phyloP scores from a whole-genome alignment of 345 rosid genomes.

The Aurinia saxatilis region DNA sequence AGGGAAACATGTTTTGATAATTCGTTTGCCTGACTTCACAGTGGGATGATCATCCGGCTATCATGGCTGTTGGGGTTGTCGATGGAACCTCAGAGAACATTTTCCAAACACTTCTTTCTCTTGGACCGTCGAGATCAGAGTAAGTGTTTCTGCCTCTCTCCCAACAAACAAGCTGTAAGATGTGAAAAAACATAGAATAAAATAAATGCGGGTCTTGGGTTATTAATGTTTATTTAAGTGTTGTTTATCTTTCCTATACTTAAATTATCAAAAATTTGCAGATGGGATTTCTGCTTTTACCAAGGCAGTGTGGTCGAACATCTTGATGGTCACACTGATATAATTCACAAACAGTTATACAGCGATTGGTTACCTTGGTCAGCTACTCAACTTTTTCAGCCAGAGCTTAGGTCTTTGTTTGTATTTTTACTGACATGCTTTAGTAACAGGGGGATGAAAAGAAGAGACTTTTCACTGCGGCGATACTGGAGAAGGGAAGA shows the following conservation, averaged over 20 bases:
- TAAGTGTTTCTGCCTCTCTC: slow-evolving; percentile 28
- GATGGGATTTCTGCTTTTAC: slow-evolving; percentile 97
- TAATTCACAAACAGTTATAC: slow-evolving; percentile 76
- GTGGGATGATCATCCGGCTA: slow-evolving; percentile 99
- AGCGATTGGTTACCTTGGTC: slow-evolving; percentile 87
- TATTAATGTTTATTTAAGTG: too few relatives aligned
- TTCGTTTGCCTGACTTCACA: slow-evolving; percentile 24
- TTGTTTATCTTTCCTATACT: background rate
- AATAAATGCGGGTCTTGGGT: background rate
- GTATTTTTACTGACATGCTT: slow-evolving; percentile 2
- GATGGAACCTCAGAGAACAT: slow-evolving; percentile 91
- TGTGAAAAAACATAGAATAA: background rate
- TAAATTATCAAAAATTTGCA: slow-evolving; percentile 26
- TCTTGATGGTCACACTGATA: slow-evolving; percentile 93
- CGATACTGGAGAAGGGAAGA: slow-evolving; percentile 99
- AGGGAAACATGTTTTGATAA: background rate
- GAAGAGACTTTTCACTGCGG: slow-evolving; percentile 71
- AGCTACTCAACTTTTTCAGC: slow-evolving; percentile 24
- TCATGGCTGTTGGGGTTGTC: slow-evolving; percentile 95
- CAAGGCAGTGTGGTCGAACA: slow-evolving; percentile 89
- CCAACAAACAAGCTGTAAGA: background rate
- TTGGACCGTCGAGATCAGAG: slow-evolving; percentile 95
- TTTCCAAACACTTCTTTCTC: slow-evolving; percentile 90
- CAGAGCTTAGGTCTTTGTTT: background rate
- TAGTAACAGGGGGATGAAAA: slow-evolving; percentile 69